These are phyloP conservation scores for Thelonectria blattea DNA, from an alignment of 2,329 filamentous ascomycete genomes.

Conservation along the genomic window DNA sequence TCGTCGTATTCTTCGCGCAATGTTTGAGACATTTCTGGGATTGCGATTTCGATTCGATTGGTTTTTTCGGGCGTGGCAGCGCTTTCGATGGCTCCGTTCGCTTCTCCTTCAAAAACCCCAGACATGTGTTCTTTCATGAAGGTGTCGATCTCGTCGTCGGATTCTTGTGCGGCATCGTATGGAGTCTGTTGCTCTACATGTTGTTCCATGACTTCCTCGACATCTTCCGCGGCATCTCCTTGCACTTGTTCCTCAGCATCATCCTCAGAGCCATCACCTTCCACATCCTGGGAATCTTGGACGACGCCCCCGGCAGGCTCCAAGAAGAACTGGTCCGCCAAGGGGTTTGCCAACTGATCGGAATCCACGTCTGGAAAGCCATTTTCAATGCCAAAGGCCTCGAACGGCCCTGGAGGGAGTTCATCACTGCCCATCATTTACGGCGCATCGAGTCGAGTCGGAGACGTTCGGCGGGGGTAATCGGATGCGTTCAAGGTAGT, in stretches of 20 bases:
- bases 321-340: slow-evolving; percentile 11
- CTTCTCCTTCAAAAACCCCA: background rate
- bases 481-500: background rate
- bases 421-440: slow-evolving; percentile 27
- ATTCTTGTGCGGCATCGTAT: background rate
- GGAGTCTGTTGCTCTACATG: background rate
- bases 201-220: too few species aligned
- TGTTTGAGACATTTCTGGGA: slow-evolving; percentile 38
- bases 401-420: slow-evolving; percentile 15
- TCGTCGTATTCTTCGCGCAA: slow-evolving; percentile 40
- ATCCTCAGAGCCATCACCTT: background rate
- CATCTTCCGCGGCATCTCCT: background rate
- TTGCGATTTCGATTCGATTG: slow-evolving; percentile 39
- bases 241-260: background rate
- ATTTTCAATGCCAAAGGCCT: background rate
- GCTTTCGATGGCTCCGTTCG: background rate
- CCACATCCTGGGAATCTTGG: background rate
- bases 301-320: background rate
- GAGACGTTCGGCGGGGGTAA: slow-evolving; percentile 6
- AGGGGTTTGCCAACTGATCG: slow-evolving; percentile 16
- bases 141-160: background rate
- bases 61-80: background rate
- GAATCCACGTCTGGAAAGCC: slow-evolving; percentile 12
- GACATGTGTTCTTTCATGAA: background rate
- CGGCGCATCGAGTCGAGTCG: slow-evolving; percentile 7